These are phyloP conservation scores for Syzygium jambos DNA, from an alignment of 345 rosid species.

Conservation along the genomic window DNA sequence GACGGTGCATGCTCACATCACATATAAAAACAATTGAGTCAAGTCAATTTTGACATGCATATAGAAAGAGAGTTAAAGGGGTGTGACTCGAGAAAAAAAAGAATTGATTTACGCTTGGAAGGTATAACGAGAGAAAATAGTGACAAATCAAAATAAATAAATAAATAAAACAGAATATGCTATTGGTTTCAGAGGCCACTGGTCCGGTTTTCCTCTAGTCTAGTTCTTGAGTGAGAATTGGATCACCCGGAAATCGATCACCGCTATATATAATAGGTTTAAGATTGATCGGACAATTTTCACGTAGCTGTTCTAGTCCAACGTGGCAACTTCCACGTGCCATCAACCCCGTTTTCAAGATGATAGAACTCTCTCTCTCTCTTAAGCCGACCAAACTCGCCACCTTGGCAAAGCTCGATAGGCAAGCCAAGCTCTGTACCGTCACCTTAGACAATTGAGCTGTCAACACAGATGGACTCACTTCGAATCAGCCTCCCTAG, in stretches of 20 bases:
- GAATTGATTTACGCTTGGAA: not conserved
- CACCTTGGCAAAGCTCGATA: not conserved
- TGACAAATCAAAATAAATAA: too few relatives aligned
- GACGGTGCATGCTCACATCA: not conserved
- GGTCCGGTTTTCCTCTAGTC: too few relatives aligned
- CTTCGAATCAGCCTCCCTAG: not conserved
- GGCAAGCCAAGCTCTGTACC: not conserved
- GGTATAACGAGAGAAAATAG: not conserved
- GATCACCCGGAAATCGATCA: too few relatives aligned
- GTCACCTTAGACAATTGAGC: not conserved
- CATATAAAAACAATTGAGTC: not conserved
- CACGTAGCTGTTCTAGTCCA: too few relatives aligned
- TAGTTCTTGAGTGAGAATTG: too few relatives aligned
- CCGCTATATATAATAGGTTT: too few relatives aligned
- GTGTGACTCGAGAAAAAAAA: not conserved
- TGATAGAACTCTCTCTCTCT: not conserved
- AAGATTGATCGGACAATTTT: not conserved
- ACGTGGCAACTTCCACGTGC: too few relatives aligned
- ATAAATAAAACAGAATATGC: too few relatives aligned
- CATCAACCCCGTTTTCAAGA: not conserved
- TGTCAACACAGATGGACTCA: not conserved
- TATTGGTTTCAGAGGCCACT: rapidly evolving
- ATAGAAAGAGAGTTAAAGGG: not conserved
- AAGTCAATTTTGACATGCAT: not conserved
- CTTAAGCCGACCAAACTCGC: not conserved